These are phyloP conservation scores for Populus pruinosa DNA, from an alignment of 345 rosid species.

Conservation along the genomic window DNA sequence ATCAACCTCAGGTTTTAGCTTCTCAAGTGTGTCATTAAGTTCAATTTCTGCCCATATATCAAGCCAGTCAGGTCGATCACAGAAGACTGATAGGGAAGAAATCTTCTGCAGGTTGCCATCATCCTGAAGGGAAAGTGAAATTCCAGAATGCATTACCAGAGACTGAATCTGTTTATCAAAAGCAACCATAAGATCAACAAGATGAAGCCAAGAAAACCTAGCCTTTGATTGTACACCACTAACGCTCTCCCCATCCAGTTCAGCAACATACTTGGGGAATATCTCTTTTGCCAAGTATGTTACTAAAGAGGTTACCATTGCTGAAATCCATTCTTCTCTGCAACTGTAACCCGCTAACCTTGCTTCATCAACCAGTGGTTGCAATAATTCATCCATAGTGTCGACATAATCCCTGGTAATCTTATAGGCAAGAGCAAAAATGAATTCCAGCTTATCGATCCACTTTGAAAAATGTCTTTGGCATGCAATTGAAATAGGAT, in stretches of 20 bases:
- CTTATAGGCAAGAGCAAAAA: constrained; percentile 84
- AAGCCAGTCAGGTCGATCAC: constrained; percentile 89
- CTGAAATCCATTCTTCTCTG: constrained; percentile 90
- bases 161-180: constrained; percentile 77
- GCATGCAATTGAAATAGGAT: constrained; percentile 70
- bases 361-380: constrained; percentile 91
- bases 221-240: constrained; percentile 50
- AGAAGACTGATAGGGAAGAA: constrained; percentile 77
- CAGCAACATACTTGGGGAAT: constrained; percentile 60
- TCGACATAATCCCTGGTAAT: constrained; percentile 83
- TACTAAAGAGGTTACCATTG: constrained; percentile 76
- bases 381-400: constrained; percentile 85
- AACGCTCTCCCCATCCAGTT: constrained; percentile 47
- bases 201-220: constrained; percentile 76
- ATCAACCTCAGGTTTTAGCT: constrained; percentile 53
- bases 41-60: constrained; percentile 88
- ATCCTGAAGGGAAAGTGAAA: constrained; percentile 61
- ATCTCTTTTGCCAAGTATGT: constrained; percentile 77
- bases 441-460: constrained; percentile 74
- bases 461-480: constrained; percentile 76
- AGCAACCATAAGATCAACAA: constrained; percentile 81
- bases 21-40: constrained; percentile 59
- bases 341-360: constrained; percentile 88
- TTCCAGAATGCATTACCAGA: constrained; percentile 74
- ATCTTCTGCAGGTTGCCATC: constrained; percentile 61